A percentile compares a stretch with the other conserved stretches of the same genome.
These are phyloP conservation scores for Epichloe bromicola DNA, from an alignment of 2,329 filamentous ascomycete species.

Conservation along the genomic window DNA sequence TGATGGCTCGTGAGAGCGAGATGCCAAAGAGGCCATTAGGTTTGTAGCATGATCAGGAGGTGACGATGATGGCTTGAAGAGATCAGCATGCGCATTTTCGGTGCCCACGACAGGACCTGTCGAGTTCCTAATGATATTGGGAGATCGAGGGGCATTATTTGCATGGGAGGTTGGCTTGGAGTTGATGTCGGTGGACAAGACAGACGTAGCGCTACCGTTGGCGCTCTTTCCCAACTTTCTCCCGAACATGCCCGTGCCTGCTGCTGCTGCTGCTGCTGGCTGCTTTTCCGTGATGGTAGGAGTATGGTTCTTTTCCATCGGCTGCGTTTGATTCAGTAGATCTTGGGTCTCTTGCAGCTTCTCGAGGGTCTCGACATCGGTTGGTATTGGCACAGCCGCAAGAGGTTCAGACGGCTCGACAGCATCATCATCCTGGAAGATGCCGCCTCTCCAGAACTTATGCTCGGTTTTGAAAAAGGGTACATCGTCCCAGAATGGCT, in stretches of 20 bases:
- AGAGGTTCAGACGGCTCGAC: slow-evolving; percentile 18
- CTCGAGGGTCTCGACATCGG: slow-evolving; percentile 37
- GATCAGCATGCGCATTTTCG: slow-evolving; percentile 53
- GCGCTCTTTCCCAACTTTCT: slow-evolving; percentile 31
- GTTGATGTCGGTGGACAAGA: slow-evolving; percentile 36
- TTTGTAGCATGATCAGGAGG: slow-evolving; percentile 47
- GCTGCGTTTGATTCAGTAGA: slow-evolving; percentile 26
- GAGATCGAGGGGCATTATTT: slow-evolving; percentile 19
- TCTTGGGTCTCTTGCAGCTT: slow-evolving; percentile 31
- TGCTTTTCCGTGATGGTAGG: slow-evolving; percentile 29
- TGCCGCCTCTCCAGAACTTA: slow-evolving; percentile 72
- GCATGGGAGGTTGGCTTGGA: slow-evolving; percentile 26
- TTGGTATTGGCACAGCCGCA: slow-evolving; percentile 21
- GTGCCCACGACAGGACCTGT: slow-evolving; percentile 54
- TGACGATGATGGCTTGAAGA: slow-evolving; percentile 42
- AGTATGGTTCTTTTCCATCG: slow-evolving; percentile 44
- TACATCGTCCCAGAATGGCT: slow-evolving; percentile 92
- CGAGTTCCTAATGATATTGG: slow-evolving; percentile 28
- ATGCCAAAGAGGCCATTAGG: slow-evolving; percentile 57
- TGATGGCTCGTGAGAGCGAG: slow-evolving; percentile 42
- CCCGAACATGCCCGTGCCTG: slow-evolving; percentile 33
- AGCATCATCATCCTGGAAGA: slow-evolving; percentile 50
- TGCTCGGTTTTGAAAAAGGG: slow-evolving; percentile 75
- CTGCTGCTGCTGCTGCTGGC: slow-evolving; percentile 6
- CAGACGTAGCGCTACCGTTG: slow-evolving; percentile 19